These are phyloP conservation scores for Mortierella sp. DNA, from an alignment of 371 early-diverging fungal species.

Conservation along the genomic window DNA sequence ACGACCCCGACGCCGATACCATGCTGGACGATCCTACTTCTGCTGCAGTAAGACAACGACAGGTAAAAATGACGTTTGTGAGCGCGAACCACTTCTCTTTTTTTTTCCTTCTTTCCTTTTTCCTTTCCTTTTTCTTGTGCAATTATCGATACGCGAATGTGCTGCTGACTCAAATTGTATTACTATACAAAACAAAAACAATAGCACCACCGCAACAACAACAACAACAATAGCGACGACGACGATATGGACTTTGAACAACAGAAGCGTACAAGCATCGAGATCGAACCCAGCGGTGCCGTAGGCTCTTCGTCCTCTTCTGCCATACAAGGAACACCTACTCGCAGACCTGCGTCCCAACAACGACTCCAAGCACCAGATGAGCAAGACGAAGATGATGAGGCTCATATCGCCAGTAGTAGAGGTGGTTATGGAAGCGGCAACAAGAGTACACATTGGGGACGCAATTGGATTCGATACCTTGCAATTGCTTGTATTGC, in stretches of 20 bases:
- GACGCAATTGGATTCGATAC: constrained; percentile 29
- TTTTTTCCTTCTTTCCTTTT: not conserved
- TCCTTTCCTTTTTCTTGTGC: not conserved
- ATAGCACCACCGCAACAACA: not conserved
- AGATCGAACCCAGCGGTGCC: constrained; percentile 19
- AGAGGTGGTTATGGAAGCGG: not conserved
- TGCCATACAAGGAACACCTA: not conserved
- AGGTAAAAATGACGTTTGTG: not conserved
- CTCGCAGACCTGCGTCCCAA: not conserved
- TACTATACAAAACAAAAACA: not conserved
- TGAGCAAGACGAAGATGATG: not conserved
- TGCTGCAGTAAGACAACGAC: not conserved
- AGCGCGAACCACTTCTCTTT: not conserved
- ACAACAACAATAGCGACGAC: not conserved
- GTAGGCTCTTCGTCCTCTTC: not conserved
- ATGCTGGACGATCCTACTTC: not conserved
- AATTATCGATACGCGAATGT: not conserved
- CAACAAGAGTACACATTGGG: constrained; percentile 17
- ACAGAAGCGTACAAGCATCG: constrained; percentile 13
- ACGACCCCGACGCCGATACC: constrained; percentile 24
- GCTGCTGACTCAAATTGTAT: not conserved
- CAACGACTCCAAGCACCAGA: not conserved
- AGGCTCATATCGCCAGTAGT: not conserved
- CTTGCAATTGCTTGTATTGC: constrained; percentile 14
- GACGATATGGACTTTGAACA: not conserved